A percentile compares a stretch with the other conserved stretches of the same genome.
phyloP scores from a whole-genome alignment of 495 filamentous ascomycete species.

The Cercophora scortea region DNA sequence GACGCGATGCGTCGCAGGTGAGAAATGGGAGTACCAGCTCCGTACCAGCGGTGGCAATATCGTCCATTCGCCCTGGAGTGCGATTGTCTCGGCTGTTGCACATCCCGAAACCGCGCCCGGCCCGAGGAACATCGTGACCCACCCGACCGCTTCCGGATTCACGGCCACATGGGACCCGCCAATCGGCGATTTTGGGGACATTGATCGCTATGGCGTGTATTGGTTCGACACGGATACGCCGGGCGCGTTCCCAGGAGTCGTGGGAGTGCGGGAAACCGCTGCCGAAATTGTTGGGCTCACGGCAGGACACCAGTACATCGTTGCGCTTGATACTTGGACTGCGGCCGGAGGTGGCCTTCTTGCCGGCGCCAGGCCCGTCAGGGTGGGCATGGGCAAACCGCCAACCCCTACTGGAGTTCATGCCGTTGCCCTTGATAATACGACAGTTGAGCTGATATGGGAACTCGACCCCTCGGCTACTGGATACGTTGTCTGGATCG shows the following conservation, averaged over 20 bases:
- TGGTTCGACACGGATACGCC: constrained; percentile 4
- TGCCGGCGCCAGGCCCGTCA: constrained; percentile 1
- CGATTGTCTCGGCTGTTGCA: constrained; percentile 5
- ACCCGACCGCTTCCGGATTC: constrained; percentile 6
- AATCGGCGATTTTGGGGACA: not conserved
- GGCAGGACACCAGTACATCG: constrained; percentile 6
- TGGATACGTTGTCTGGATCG: constrained; percentile 3
- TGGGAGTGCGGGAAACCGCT: not conserved
- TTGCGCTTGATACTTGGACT: constrained; percentile 14
- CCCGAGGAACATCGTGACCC: constrained; percentile 7
- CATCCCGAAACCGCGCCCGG: constrained; percentile 7
- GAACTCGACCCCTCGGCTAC: not conserved
- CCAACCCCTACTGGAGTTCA: not conserved
- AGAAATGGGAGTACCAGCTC: constrained; percentile 11
- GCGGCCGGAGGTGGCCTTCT: constrained; percentile 5
- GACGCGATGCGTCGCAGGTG: not conserved
- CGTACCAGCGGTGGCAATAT: constrained; percentile 1
- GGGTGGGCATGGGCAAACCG: constrained; percentile 7
- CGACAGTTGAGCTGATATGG: constrained; percentile 7
- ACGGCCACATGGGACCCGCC: constrained; percentile 2
- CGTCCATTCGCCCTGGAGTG: constrained; percentile 9
- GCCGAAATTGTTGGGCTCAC: constrained; percentile 4
- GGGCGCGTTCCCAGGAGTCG: constrained; percentile 1
- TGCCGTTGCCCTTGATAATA: not conserved
- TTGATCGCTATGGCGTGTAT: constrained; percentile 13